Percentiles rank a stretch among this genome's conserved stretches.
These are phyloP conservation scores for Cytospora leucostoma DNA, from an alignment of 2,329 filamentous ascomycete species.

Conservation along the genomic window DNA sequence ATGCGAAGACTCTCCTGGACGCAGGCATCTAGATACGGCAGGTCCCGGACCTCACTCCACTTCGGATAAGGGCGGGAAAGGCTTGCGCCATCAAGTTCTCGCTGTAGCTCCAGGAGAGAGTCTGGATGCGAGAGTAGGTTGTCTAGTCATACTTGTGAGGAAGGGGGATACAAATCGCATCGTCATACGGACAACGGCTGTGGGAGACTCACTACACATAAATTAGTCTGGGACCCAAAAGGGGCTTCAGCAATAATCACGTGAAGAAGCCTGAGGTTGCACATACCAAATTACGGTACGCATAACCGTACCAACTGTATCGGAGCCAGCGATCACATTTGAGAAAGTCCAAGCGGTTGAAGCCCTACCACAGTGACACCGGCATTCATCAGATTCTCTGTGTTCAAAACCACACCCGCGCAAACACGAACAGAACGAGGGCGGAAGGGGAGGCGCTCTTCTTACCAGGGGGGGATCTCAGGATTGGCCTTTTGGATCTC, in stretches of 20 bases:
- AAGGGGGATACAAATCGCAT: too few relatives aligned
- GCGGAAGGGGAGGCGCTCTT: not conserved
- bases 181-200: too few relatives aligned
- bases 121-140: constrained; percentile 34
- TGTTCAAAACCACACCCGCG: too few relatives aligned
- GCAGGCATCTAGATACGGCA: constrained; percentile 14
- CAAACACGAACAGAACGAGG: too few relatives aligned
- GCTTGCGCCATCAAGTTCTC: constrained; percentile 33
- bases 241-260: too few relatives aligned
- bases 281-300: constrained; percentile 30
- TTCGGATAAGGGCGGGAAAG: constrained; percentile 32
- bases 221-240: too few relatives aligned
- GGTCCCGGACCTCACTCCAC: constrained; percentile 1
- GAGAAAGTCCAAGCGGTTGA: constrained; percentile 36
- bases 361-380: constrained; percentile 24
- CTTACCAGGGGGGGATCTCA: too few relatives aligned
- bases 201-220: too few relatives aligned
- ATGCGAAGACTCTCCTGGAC: constrained; percentile 20
- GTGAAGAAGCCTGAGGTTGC: too few relatives aligned
- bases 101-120: constrained; percentile 30
- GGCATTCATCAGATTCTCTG: too few relatives aligned
- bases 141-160: too few relatives aligned
- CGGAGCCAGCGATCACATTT: constrained; percentile 34
- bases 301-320: constrained; percentile 35
- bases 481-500: too few relatives aligned